Conservation (phyloP, 73 alveolate species). For the Paramecium octaurelia region DNA sequence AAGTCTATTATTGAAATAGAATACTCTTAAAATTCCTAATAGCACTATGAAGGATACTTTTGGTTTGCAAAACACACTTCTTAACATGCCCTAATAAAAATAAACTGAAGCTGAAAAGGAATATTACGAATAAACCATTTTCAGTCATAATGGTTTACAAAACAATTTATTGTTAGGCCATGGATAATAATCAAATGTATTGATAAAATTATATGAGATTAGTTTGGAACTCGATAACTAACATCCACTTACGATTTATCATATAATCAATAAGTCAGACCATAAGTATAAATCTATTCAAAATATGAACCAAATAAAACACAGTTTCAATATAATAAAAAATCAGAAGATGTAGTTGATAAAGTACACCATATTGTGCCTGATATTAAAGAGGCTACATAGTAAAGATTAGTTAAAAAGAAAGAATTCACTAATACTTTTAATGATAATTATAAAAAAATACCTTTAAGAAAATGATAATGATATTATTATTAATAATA, state of each 20-base stretch:
- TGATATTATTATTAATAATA: not conserved
- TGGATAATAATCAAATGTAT: slow-evolving; percentile 15
- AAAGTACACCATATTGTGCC: not conserved
- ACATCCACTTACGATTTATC: slow-evolving; percentile 49
- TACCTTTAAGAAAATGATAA: slow-evolving; percentile 49
- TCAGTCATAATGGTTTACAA: slow-evolving; percentile 18
- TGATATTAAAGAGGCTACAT: not conserved
- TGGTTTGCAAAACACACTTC: not conserved
- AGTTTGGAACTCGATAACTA: not conserved
- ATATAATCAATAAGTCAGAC: slow-evolving; percentile 26
- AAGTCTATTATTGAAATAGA: not conserved
- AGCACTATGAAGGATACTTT: slow-evolving; percentile 52
- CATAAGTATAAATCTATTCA: not conserved
- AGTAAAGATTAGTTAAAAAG: not conserved
- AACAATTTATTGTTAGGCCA: slow-evolving; percentile 47
- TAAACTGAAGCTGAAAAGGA: slow-evolving; percentile 33
- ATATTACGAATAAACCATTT: not conserved
- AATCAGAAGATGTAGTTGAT: not conserved
- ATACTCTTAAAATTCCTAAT: slow-evolving; percentile 17
- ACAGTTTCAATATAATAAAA: not conserved
- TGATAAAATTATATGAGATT: not conserved
- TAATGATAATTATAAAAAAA: slow-evolving; percentile 23
- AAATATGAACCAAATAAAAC: slow-evolving; percentile 36
- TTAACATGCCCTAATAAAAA: not conserved
- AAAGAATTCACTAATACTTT: slow-evolving; percentile 47